These are phyloP conservation scores for Sporisorium iseilematis-ciliati DNA, from an alignment of 1,284 basidiomycete species.

Conservation along the genomic window DNA sequence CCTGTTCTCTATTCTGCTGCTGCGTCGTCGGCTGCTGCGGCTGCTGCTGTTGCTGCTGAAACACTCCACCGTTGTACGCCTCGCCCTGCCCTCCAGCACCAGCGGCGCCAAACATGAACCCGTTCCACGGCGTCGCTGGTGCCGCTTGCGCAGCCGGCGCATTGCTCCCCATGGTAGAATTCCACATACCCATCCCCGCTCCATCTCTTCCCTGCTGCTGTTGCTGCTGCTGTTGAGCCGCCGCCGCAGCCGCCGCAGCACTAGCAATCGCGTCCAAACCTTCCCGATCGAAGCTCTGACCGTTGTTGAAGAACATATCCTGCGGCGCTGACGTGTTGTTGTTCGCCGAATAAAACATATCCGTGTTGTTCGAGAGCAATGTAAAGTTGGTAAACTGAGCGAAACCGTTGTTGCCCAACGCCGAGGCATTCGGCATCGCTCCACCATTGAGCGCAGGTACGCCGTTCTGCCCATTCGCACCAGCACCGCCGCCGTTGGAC, in stretches of 20 bases:
- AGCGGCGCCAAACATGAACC: constrained; percentile 21
- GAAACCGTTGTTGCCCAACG: constrained; percentile 10
- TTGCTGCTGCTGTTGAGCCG: constrained; percentile 7
- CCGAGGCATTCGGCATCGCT: constrained; percentile 1
- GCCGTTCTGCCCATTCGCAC: background rate
- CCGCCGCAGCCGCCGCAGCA: constrained; percentile 36
- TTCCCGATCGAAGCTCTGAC: constrained; percentile 20
- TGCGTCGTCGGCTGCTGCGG: background rate
- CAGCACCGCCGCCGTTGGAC: background rate
- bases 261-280: constrained; percentile 43
- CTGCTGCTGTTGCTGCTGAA: constrained; percentile 8
- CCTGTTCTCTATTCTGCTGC: constrained; percentile 11
- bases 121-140: constrained; percentile 23
- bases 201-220: background rate
- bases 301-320: constrained; percentile 24
- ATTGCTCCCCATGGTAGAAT: constrained; percentile 1
- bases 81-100: background rate
- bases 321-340: constrained; percentile 3
- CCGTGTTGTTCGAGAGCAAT: constrained; percentile 31
- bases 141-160: background rate
- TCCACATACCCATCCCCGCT: constrained; percentile 32
- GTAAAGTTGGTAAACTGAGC: constrained; percentile 42
- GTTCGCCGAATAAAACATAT: constrained; percentile 32
- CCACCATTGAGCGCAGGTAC: constrained; percentile 7
- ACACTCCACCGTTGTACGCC: background rate